Percentiles rank a stretch among this genome's conserved stretches.
Conservation (phyloP, 2,329 filamentous ascomycete species). For the Moelleriella libera region DNA sequence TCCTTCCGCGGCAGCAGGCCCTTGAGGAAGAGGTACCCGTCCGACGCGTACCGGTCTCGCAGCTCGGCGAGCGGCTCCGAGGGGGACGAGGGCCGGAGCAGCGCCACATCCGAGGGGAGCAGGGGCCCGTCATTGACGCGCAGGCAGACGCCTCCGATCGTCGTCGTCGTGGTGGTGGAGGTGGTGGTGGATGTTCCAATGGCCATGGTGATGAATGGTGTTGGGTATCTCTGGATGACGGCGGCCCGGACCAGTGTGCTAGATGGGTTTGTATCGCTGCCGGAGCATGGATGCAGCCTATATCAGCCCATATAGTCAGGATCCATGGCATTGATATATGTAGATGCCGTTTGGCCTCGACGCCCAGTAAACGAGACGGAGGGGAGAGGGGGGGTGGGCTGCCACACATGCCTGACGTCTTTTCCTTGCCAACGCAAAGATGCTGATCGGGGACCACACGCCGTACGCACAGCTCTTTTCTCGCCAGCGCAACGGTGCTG, state of each 20-base stretch:
- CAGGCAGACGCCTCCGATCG: conserved; percentile 7
- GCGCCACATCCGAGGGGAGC: conserved; percentile 24
- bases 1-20: conserved; percentile 36
- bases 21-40: conserved; percentile 43
- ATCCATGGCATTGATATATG: too few relatives aligned
- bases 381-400: too few relatives aligned
- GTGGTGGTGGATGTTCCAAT: neutral
- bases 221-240: neutral
- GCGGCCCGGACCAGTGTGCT: neutral
- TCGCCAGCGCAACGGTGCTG: too few relatives aligned
- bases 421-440: too few relatives aligned
- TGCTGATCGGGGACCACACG: too few relatives aligned
- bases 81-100: conserved; percentile 26
- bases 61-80: conserved; percentile 29
- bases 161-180: neutral
- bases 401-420: too few relatives aligned
- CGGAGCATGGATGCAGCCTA: too few relatives aligned
- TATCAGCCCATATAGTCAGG: too few relatives aligned
- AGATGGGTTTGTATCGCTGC: too few relatives aligned
- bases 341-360: too few relatives aligned
- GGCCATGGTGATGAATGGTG: neutral
- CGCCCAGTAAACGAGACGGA: too few relatives aligned
- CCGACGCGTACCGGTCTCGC: conserved; percentile 15
- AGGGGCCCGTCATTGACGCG: conserved; percentile 22
- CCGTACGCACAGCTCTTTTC: too few relatives aligned